These are phyloP conservation scores for Boletus speciosus DNA, from an alignment of 768 basidiomycete species.

Conservation along the genomic window DNA sequence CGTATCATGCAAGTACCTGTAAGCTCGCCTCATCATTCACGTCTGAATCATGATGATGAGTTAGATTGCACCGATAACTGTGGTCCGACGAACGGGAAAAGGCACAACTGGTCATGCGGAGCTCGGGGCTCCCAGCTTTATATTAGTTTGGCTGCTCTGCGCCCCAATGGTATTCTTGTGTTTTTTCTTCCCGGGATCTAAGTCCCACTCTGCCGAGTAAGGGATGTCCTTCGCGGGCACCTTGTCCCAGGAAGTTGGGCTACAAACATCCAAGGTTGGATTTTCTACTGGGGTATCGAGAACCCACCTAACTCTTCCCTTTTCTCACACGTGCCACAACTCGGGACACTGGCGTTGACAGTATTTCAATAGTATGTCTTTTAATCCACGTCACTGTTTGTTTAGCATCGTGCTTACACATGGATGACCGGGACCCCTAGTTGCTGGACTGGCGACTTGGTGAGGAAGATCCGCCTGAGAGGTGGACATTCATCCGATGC, in stretches of 20 bases:
- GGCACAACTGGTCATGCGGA: no score
- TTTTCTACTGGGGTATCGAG: not conserved
- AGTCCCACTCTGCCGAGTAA: not conserved
- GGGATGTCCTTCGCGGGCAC: not conserved
- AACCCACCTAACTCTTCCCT: not conserved
- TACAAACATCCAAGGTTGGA: slow-evolving; percentile 14
- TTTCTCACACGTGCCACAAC: not conserved
- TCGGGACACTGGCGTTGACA: not conserved
- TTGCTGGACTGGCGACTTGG: no score
- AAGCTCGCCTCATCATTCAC: not conserved
- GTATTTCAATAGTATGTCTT: slow-evolving; percentile 14
- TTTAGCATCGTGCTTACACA: no score
- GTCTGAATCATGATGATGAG: no score
- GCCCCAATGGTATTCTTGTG: not conserved
- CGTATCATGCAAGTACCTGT: no score
- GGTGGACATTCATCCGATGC: no score
- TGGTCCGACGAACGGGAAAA: not conserved
- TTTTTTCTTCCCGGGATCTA: not conserved
- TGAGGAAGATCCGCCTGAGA: no score
- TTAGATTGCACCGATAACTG: not conserved
- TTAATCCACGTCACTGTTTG: not conserved
- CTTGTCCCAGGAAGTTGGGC: slow-evolving; percentile 1
- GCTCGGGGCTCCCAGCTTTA: not conserved
- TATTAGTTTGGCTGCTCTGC: not conserved
- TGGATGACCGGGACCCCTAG: no score